Percentiles rank a stretch among this genome's conserved stretches.
phyloP scores from a whole-genome alignment of 306 rosid species.

The Cucurbita maxima region DNA sequence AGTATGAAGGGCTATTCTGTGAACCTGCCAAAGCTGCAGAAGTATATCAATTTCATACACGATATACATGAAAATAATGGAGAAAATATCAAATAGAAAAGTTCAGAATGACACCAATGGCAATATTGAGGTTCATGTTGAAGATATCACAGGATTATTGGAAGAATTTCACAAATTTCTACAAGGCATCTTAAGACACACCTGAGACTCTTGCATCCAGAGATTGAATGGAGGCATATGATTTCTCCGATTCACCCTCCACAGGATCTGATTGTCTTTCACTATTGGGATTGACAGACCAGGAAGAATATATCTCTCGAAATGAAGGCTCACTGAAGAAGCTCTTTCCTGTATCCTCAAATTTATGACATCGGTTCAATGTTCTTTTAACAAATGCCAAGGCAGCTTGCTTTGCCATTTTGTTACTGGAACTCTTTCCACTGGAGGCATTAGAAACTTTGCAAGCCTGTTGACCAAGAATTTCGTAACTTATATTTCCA shows the following conservation, averaged over 20 bases:
- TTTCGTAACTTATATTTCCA: conserved; percentile 15
- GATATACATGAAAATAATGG: background rate
- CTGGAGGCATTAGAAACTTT: conserved; percentile 65
- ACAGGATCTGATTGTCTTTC: conserved; percentile 28
- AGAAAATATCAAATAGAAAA: background rate
- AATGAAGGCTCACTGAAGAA: conserved; percentile 67
- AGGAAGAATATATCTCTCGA: conserved; percentile 51
- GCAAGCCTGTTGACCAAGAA: conserved; percentile 44
- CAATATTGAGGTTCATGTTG: background rate
- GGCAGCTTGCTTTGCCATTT: conserved; percentile 85
- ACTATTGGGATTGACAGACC: conserved; percentile 30
- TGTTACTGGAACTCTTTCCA: conserved; percentile 74
- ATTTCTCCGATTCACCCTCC: conserved; percentile 58
- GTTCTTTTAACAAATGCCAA: conserved; percentile 67
- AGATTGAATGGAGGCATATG: conserved; percentile 37
- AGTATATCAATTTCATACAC: background rate
- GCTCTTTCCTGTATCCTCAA: conserved; percentile 82
- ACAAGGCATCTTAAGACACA: conserved; percentile 16
- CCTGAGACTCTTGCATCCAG: conserved; percentile 57
- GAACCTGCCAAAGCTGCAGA: conserved; percentile 66
- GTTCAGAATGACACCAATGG: conserved; percentile 5
- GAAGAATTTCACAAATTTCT: background rate
- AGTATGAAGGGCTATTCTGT: conserved; percentile 66
- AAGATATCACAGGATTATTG: background rate
- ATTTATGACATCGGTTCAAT: conserved; percentile 61